Evolutionary conservation across 352 stramenopile genomes (phyloP), one percentile per base, ranked within the genome.

Genomic region (Phytophthora parvispora): DNA sequence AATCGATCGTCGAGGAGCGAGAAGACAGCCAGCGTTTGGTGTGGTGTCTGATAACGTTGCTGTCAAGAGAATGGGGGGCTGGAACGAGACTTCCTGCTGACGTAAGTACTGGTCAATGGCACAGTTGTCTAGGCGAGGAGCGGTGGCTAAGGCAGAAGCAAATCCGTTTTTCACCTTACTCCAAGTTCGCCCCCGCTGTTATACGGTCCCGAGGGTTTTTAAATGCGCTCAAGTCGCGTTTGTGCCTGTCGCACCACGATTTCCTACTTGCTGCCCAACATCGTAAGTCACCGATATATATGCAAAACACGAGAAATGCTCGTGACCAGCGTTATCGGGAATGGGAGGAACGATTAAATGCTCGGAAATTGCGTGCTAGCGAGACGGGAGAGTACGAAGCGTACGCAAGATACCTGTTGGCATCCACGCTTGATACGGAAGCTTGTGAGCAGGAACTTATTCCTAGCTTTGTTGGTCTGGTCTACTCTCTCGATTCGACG

Each of bases 81-180:
- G 77, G 70, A 4, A 22, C 72, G 6, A 70, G 86, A 6, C 52
- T 78, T 5, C 66, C 66, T 10, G 76, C 80, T 6, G 79, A 89
- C n/a, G 40, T 83, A 16, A 66, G 69, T 15, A 69, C 59, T 9
- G 74, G 75, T 20, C 74, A 83, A 31, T 92, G 86, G 83, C 69
- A 87, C 50, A 93, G 86, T 25, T 70, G 76, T 29, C 66, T 93
- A 3, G 64, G 66, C 9, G 76, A 91, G n/a, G 86, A 91, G 52
- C 53, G 81, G 31, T 93, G 83, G 83, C 48, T 93, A 20, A 78
- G 82, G 4, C 86, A 87, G 25, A 77, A 77, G 16, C 59, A 70
- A 12, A 75, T 93, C 48, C 73, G 75, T n/a, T 91, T 92, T 18
- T 58, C 76, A 13, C 71, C 76, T 1, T 67, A 66, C 3, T 93